These are phyloP conservation scores for Platanus orientalis DNA, from an alignment of 164 flowering plant genomes.

Conservation along the genomic window DNA sequence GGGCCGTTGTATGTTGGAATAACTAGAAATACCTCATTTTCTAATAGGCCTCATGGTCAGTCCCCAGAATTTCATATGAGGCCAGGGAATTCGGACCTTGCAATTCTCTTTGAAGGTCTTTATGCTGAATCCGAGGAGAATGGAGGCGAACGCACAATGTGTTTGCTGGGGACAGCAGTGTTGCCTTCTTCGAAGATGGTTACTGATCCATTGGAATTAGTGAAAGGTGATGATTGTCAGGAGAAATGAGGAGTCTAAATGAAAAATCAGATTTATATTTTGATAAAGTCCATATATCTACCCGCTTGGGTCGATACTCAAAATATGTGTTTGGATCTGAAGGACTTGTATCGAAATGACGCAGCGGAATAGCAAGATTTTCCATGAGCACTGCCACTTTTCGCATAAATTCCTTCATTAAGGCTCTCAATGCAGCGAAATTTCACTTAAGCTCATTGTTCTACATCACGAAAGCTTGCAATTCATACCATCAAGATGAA, in stretches of 20 bases:
- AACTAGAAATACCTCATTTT: no score
- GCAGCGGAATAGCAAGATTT: no score
- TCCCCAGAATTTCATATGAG: conserved; percentile 43
- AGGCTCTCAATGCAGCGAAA: no score
- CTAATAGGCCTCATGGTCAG: no score
- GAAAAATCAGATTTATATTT: conserved; percentile 50
- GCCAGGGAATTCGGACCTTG: conserved; percentile 47
- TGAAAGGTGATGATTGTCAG: conserved; percentile 43
- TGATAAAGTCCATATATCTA: conserved; percentile 51
- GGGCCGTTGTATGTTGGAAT: no score
- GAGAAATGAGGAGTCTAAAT: conserved; percentile 71
- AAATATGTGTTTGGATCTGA: conserved; percentile 55
- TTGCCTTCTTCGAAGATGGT: conserved; percentile 65
- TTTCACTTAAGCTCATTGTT: no score
- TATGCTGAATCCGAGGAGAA: conserved; percentile 52
- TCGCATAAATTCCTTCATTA: no score
- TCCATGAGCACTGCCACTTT: no score
- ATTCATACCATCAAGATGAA: conserved; percentile 55
- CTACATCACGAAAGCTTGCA: conserved; percentile 61
- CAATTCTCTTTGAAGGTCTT: conserved; percentile 63
- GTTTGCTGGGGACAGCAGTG: conserved; percentile 62
- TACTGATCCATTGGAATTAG: conserved; percentile 57
- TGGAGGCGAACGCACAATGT: conserved; percentile 64
- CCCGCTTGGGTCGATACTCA: conserved; percentile 37
- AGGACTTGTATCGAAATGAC: no score